Conservation (phyloP, 352 stramenopile species). For the Phytophthora ramorum region DNA sequence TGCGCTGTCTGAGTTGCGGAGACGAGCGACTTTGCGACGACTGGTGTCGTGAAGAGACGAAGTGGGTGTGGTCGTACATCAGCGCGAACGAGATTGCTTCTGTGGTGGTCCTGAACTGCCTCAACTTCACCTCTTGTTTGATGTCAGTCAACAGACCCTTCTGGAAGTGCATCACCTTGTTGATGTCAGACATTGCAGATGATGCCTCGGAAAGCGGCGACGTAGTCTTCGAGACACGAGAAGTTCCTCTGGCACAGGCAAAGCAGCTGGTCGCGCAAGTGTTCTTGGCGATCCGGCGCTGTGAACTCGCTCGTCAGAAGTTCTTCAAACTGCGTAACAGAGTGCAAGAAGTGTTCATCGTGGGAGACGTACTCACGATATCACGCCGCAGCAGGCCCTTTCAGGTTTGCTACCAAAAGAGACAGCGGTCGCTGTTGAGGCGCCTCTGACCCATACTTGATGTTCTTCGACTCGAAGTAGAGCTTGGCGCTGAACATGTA, state of each 20-base stretch:
- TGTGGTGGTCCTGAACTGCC: slow-evolving; percentile 9
- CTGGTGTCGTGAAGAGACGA: neutral
- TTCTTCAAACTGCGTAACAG: slow-evolving; percentile 14
- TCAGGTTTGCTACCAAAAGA: slow-evolving; percentile 8
- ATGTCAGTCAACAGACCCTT: slow-evolving; percentile 15
- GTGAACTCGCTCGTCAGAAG: slow-evolving; percentile 19
- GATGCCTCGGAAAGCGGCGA: slow-evolving; percentile 1
- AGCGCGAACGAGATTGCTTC: slow-evolving; percentile 9
- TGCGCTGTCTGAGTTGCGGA: neutral
- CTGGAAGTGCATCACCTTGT: slow-evolving; percentile 25
- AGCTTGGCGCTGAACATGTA: slow-evolving; percentile 20
- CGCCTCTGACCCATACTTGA: neutral
- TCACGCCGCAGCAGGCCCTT: slow-evolving; percentile 1
- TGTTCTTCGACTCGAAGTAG: slow-evolving; percentile 24
- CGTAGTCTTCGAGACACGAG: slow-evolving; percentile 16
- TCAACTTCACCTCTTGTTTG: slow-evolving; percentile 20
- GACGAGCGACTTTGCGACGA: neutral
- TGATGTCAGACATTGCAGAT: slow-evolving; percentile 21
- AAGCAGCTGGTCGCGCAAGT: slow-evolving; percentile 10
- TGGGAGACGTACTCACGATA: slow-evolving; percentile 9
- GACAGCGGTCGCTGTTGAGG: slow-evolving; percentile 12
- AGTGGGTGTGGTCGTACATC: slow-evolving; percentile 17
- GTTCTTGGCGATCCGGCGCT: slow-evolving; percentile 9
- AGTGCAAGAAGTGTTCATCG: slow-evolving; percentile 9
- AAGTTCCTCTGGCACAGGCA: slow-evolving; percentile 11